Conservation (phyloP, 192 early-diverging fungal species). For the Backusella tarrabulga region DNA sequence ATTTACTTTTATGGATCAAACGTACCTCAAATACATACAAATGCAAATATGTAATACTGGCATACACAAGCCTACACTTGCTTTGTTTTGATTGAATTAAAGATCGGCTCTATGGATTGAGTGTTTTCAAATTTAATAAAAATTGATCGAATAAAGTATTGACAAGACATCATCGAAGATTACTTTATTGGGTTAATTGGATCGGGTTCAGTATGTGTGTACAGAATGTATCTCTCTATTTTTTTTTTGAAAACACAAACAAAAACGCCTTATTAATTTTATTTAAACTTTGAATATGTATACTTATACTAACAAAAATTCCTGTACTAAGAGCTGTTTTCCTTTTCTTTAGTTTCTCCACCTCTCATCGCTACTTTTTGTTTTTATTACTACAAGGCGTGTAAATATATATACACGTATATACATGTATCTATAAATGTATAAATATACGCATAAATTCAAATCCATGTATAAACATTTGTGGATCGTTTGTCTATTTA, state of each 20-base stretch:
- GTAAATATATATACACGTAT: background rate
- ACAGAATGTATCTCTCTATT: background rate
- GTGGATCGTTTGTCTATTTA: conserved; percentile 1
- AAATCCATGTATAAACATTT: background rate
- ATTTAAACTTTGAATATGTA: conserved; percentile 7
- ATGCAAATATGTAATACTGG: background rate
- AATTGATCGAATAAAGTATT: background rate
- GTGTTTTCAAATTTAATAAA: background rate
- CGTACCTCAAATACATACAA: background rate
- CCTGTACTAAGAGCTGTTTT: background rate
- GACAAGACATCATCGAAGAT: background rate
- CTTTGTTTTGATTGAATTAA: background rate
- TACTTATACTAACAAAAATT: conserved; percentile 4
- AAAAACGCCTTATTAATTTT: conserved; percentile 2
- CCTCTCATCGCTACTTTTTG: background rate
- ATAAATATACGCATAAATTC: background rate
- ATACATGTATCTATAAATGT: background rate
- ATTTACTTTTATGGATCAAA: background rate
- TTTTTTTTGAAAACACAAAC: conserved; percentile 6
- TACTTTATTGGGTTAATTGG: conserved; percentile 8
- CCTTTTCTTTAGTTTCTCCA: background rate
- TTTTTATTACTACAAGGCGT: background rate
- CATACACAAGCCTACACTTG: background rate
- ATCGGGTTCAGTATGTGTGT: background rate
- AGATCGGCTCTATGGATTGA: background rate